Conservation (phyloP, 2,329 filamentous ascomycete species). For the Pleoardoris graminearum region DNA sequence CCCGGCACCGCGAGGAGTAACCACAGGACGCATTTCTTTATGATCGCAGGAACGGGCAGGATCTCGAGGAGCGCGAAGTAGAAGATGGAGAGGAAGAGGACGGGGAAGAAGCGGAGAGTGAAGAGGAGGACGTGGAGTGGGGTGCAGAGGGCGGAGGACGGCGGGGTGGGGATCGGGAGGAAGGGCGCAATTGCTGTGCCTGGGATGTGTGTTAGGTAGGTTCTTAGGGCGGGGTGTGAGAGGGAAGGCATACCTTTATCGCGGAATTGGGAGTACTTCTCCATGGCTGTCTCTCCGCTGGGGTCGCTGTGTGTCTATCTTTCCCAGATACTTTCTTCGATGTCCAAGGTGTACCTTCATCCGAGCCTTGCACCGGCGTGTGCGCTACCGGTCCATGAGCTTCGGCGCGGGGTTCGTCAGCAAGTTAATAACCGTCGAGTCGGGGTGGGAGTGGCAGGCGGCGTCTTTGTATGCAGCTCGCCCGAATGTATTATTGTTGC, state of each 20-base stretch:
- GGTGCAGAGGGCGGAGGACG: slow-evolving; percentile 62
- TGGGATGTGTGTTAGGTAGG: slow-evolving; percentile 47
- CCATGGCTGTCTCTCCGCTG: slow-evolving; percentile 62
- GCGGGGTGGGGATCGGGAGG: slow-evolving; percentile 73
- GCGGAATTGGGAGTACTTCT: slow-evolving; percentile 92
- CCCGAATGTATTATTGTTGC: slow-evolving; percentile 3
- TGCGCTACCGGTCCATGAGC: slow-evolving; percentile 20
- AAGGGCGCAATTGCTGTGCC: slow-evolving; percentile 97
- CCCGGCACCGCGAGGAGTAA: slow-evolving; percentile 83
- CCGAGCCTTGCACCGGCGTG: neutral
- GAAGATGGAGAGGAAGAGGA: slow-evolving; percentile 66
- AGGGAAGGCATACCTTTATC: slow-evolving; percentile 68
- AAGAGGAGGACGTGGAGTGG: slow-evolving; percentile 74
- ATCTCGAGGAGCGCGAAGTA: slow-evolving; percentile 85
- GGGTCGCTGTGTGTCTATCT: neutral
- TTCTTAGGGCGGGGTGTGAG: neutral
- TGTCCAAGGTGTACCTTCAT: neutral
- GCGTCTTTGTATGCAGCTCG: slow-evolving; percentile 1
- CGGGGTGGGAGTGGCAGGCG: neutral
- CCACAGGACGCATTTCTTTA: slow-evolving; percentile 87
- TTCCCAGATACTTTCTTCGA: neutral
- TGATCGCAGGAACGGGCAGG: slow-evolving; percentile 69
- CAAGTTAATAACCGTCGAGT: neutral
- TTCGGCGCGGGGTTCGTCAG: neutral
- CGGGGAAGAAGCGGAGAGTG: slow-evolving; percentile 75